phyloP scores from a whole-genome alignment of 164 flowering plant species.

The Vitis amurensis region DNA sequence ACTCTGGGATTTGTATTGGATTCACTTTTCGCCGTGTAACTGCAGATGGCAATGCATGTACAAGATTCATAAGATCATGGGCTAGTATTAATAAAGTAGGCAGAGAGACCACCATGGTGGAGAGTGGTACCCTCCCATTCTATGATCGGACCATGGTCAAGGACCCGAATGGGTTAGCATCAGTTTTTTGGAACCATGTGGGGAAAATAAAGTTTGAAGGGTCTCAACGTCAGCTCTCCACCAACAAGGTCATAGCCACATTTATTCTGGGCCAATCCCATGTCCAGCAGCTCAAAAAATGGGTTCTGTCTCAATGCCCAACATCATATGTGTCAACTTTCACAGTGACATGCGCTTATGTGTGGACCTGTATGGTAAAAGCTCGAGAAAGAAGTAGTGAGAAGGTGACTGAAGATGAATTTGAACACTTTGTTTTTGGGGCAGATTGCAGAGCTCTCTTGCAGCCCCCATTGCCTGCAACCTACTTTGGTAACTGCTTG shows the following conservation, averaged over 20 bases:
- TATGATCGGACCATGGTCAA: slow-evolving; percentile 26
- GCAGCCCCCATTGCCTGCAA: slow-evolving; percentile 27
- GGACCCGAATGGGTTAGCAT: slow-evolving; percentile 20
- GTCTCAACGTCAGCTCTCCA: neutral
- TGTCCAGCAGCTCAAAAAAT: slow-evolving; percentile 22
- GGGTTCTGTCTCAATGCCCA: slow-evolving; percentile 1
- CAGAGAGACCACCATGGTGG: neutral
- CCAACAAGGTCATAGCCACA: slow-evolving; percentile 25
- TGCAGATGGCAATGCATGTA: slow-evolving; percentile 31
- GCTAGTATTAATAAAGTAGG: slow-evolving; percentile 21
- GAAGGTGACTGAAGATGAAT: neutral
- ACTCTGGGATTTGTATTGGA: slow-evolving; percentile 34
- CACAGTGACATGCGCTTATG: slow-evolving; percentile 28
- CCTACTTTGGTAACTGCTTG: slow-evolving; percentile 58
- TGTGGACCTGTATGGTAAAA: slow-evolving; percentile 42
- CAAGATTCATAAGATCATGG: slow-evolving; percentile 43
- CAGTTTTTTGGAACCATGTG: neutral
- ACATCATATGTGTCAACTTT: slow-evolving; percentile 26
- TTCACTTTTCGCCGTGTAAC: slow-evolving; percentile 24
- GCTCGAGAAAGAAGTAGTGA: neutral
- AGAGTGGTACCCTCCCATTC: neutral
- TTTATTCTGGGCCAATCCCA: slow-evolving; percentile 20
- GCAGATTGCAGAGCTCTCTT: slow-evolving; percentile 37
- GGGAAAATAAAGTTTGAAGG: neutral
- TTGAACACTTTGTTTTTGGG: slow-evolving; percentile 12